These are phyloP conservation scores for Trichoderma oligosporum DNA, from an alignment of 2,329 filamentous ascomycete genomes.

Conservation along the genomic window DNA sequence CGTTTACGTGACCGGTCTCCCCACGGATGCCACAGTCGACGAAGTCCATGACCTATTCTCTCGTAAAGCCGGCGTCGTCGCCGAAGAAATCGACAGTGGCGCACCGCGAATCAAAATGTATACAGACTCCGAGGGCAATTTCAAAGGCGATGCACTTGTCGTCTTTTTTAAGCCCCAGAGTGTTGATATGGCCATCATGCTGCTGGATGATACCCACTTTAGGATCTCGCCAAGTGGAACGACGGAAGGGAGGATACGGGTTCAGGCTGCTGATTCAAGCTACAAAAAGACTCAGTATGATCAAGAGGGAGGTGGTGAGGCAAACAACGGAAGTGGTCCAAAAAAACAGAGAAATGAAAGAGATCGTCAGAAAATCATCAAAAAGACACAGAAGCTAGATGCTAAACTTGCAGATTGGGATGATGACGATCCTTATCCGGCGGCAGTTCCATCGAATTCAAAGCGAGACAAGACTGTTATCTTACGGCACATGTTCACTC, in stretches of 20 bases:
- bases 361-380: slow-evolving; percentile 86
- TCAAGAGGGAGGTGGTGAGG: slow-evolving; percentile 30
- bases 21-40: slow-evolving; percentile 69
- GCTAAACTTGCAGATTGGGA: slow-evolving; percentile 94
- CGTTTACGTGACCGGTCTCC: slow-evolving; percentile 86
- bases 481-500: slow-evolving; percentile 88
- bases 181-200: slow-evolving; percentile 78
- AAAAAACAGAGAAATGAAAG: slow-evolving; percentile 53
- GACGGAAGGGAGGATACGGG: slow-evolving; percentile 65
- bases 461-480: slow-evolving; percentile 79
- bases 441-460: slow-evolving; percentile 39
- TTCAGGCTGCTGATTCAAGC: slow-evolving; percentile 80
- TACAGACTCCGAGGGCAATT: slow-evolving; percentile 70
- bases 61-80: slow-evolving; percentile 80
- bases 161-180: slow-evolving; percentile 95
- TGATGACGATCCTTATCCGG: slow-evolving; percentile 69
- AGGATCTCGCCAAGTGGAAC: slow-evolving; percentile 55
- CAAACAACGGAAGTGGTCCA: slow-evolving; percentile 23
- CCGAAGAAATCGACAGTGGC: slow-evolving; percentile 87
- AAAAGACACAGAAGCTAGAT: slow-evolving; percentile 84
- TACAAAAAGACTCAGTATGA: slow-evolving; percentile 85
- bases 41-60: slow-evolving; percentile 84
- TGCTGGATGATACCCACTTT: slow-evolving; percentile 80
- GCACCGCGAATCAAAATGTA: slow-evolving; percentile 92
- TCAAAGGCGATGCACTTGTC: slow-evolving; percentile 90